Base-by-base conservation (phyloP, 2,329 filamentous ascomycete genomes). In the Colletotrichum neosansevieriae region DNA sequence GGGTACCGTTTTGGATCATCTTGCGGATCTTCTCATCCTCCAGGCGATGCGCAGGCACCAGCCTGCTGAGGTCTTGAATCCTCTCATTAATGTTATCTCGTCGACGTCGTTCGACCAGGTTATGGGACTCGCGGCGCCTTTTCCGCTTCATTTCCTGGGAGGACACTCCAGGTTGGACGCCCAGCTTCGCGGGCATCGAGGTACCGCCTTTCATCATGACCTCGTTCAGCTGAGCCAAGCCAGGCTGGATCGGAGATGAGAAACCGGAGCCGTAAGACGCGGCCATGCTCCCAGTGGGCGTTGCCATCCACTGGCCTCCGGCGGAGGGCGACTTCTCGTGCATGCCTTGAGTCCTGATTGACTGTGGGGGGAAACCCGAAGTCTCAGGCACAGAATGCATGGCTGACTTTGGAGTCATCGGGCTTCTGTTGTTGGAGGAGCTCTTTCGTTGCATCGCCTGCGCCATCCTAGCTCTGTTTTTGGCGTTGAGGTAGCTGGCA, bases 1-100 rank as follows among this genome's bases (percentile, higher is more conserved):
- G 93, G 1, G 93, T 95, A 70, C 95, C 97, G 76, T 94, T 98
- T 75, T 95, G 90, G 61, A 98, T 91, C 76, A 97, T 91, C 81
- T 98, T 98, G 73, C 94, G 91, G 54, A 98, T 92, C 82, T 97
- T 98, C 81, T 99, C 96, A 76, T 98, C 96, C 75, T 99, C 96
- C 2, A 99, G 86, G 69, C 96, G 91, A 79, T 99, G 96, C 69
- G 91, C 87, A 24, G 96, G 96, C 2, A 99, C 95, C 17, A 99
- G 88, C 74, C 94, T 93, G 76, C 95, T 97, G 7, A 99, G 87
- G 76, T 99, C 96, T 76, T 98, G 95, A 71, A 99, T 99, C 49
- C 96, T 90, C 80, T 99, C 96, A 74, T 99, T 99, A 84, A 99
- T 99, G 77, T 98, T 98, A 82, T 98, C 96, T 70, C 96, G 90